Conservation (phyloP, 2,329 filamentous ascomycete genomes). For the Pseudomassariella vexata region DNA sequence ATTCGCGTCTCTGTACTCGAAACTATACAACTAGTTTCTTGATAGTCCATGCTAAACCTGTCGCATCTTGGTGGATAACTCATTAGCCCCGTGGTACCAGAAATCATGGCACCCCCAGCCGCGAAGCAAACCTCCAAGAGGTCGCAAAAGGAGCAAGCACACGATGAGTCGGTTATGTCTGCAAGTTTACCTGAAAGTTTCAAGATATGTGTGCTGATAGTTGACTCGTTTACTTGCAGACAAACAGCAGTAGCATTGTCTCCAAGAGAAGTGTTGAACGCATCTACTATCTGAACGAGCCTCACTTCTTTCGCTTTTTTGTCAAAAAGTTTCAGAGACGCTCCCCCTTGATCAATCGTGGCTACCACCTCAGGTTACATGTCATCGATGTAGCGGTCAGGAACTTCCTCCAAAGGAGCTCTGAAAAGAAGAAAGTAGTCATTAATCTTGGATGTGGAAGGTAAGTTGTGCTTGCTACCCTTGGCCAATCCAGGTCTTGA, state of each 20-base stretch:
- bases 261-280: conserved; percentile 92
- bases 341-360: conserved; percentile 84
- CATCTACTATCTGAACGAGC: conserved; percentile 70
- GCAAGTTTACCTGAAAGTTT: conserved; percentile 33
- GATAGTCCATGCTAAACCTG: too few species aligned
- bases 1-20: too few species aligned
- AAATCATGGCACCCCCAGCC: conserved; percentile 3
- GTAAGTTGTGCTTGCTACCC: conserved; percentile 55
- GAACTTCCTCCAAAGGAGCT: conserved; percentile 58
- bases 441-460: conserved; percentile 87
- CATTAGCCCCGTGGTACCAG: too few species aligned
- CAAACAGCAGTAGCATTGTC: conserved; percentile 86
- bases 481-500: too few species aligned
- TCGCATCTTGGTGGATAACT: too few species aligned
- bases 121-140: conserved; percentile 9
- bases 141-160: conserved; percentile 22
- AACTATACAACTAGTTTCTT: too few species aligned
- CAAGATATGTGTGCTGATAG: too few species aligned
- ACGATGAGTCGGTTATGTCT: conserved; percentile 48
- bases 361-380: conserved; percentile 81
- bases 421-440: conserved; percentile 61
- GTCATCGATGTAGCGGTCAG: conserved; percentile 71
- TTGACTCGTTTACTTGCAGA: conserved; percentile 40
- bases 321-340: conserved; percentile 77
- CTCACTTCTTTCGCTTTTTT: conserved; percentile 84